Base-by-base conservation (phyloP, 1,284 basidiomycete species). In the Trichosporon inkin region DNA sequence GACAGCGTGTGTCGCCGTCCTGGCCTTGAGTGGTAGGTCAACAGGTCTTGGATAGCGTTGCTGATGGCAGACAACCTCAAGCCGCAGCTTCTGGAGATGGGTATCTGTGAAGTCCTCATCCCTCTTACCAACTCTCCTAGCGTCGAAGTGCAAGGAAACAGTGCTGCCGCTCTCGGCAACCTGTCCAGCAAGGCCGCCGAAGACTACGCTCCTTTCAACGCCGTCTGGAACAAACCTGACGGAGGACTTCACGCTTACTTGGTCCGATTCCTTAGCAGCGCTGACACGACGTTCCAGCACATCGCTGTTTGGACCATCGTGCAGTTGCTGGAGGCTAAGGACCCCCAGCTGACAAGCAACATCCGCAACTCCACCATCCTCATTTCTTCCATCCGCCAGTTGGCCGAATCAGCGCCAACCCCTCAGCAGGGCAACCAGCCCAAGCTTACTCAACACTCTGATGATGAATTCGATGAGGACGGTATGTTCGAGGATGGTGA, bases 231-330 rank as follows among this genome's bases (percentile, higher is more conserved):
- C 71, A 89, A 92, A 77, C 96, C 96, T 5, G 93, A 96, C 61
- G 96, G 94, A 28, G 96, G 96, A 39, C 88, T 99, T 82, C 94
- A 98, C 75, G 86, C 86, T 64, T 99, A 99, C 78, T 83, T 99
- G 44, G 88, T 92, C 72, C 86, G 92, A 52, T 99, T 99, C 86
- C 80, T 99, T 66, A 92, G 88, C 58, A 92, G 89, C 71, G 82
- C 90, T 16, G 96, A 99, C 76, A 90, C 92, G n/a, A 99, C 96
- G 0, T 99, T 99, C 88, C 95, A 98, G 79, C 96, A 99, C 77
- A 99, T 99, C 69, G 96, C 96, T 32, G 94, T 99, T 41, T 97
- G 93, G 80, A 98, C 95, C 0, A 94, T 98, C 65, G 94, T 98
- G 11, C 95, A 99, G 74, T 81, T 99, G 28, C 83, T 99, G 28